Percentiles rank a stretch among this genome's conserved stretches.
Evolutionary conservation across 1,139 yeast genomes (phyloP).

Genomic region (Zygotorulaspora mrakii): DNA sequence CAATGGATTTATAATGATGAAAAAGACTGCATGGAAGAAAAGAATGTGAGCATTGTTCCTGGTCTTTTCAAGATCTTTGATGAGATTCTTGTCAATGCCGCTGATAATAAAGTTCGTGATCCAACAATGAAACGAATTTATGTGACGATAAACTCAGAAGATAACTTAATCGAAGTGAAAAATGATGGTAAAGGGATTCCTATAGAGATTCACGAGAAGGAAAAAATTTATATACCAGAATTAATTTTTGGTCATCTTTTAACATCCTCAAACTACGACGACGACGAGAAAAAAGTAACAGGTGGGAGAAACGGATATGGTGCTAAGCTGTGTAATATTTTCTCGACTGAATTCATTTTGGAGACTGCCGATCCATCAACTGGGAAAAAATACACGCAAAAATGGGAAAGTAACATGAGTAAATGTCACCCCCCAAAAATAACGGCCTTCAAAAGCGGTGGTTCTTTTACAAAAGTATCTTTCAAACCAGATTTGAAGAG

Average conservation of each 20-base stretch:
- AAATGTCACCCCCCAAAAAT: slow-evolving; percentile 74
- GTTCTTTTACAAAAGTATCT: slow-evolving; percentile 81
- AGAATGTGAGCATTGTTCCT: slow-evolving; percentile 79
- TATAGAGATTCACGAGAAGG: slow-evolving; percentile 86
- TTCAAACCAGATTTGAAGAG: slow-evolving; percentile 85
- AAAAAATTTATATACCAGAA: slow-evolving; percentile 90
- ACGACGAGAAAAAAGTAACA: slow-evolving; percentile 89
- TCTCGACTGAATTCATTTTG: slow-evolving; percentile 78
- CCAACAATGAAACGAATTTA: slow-evolving; percentile 81
- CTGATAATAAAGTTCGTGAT: slow-evolving; percentile 96
- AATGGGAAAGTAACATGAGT: slow-evolving; percentile 87
- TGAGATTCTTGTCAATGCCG: slow-evolving; percentile 96
- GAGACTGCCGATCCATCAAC: slow-evolving; percentile 82
- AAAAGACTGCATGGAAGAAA: slow-evolving; percentile 66
- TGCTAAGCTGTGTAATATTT: slow-evolving; percentile 91
- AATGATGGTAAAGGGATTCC: slow-evolving; percentile 98
- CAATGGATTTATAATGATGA: slow-evolving; percentile 84
- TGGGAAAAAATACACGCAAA: slow-evolving; percentile 66
- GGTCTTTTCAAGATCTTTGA: slow-evolving; percentile 96
- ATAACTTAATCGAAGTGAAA: slow-evolving; percentile 70
- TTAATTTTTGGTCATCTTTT: slow-evolving; percentile 92
- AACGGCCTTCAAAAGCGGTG: slow-evolving; percentile 45
- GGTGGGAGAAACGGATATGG: slow-evolving; percentile 99
- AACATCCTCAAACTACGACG: slow-evolving; percentile 95
- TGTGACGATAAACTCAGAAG: slow-evolving; percentile 73